A percentile compares a stretch with the other conserved stretches of the same genome.
phyloP scores from a whole-genome alignment of 345 rosid species.

The Eucalyptus sp. region DNA sequence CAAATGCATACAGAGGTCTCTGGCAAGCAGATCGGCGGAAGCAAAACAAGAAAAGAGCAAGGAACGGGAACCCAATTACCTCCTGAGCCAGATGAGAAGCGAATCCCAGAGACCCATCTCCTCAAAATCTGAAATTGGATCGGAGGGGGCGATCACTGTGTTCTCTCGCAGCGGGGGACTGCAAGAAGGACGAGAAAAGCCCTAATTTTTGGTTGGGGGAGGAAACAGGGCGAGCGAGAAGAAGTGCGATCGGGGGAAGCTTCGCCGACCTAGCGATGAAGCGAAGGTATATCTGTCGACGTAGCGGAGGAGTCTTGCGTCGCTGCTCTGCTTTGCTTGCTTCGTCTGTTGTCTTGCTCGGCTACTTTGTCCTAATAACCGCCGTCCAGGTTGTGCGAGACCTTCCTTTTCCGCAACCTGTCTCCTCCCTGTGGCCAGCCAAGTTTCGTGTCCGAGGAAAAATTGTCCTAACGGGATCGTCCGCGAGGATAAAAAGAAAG shows the following conservation, averaged over 20 bases:
- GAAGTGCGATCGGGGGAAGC: background rate
- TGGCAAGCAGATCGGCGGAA: background rate
- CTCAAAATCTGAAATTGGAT: background rate
- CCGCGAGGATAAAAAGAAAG: background rate
- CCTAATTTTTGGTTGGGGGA: background rate
- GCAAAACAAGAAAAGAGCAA: background rate
- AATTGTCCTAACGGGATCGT: background rate
- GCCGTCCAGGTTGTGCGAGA: background rate
- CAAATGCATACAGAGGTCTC: background rate
- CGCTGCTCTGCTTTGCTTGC: background rate
- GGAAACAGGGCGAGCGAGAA: background rate
- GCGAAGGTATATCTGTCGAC: background rate
- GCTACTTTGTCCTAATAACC: background rate
- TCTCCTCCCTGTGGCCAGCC: background rate
- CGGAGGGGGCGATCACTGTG: background rate
- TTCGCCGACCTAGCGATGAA: background rate
- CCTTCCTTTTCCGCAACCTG: background rate
- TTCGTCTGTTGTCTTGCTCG: background rate
- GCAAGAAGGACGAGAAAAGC: background rate
- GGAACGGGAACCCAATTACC: background rate
- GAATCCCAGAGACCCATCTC: conserved; percentile 14
- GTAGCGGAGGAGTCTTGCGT: background rate
- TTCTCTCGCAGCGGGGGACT: background rate
- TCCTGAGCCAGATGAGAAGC: conserved; percentile 9
- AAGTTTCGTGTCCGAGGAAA: background rate